phyloP scores from a whole-genome alignment of 176 grass and related monocot species.

The Triticum turgidum region DNA sequence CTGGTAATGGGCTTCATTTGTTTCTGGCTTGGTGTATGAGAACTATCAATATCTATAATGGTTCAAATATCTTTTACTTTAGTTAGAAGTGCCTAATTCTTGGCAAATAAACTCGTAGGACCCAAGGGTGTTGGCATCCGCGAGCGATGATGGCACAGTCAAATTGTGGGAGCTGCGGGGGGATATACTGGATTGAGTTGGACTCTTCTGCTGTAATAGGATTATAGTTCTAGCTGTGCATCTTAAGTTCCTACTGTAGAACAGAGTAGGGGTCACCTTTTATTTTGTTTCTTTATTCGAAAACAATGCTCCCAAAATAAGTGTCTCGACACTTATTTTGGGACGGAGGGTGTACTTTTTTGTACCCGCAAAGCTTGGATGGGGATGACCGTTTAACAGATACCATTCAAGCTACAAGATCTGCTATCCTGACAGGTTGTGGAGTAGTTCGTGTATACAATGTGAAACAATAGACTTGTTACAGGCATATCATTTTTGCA shows the following conservation, averaged over 20 bases:
- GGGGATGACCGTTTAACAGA: constrained; percentile 1
- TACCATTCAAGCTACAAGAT: constrained; percentile 8
- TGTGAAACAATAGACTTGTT: background rate
- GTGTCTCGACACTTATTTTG: no score
- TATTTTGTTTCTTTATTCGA: background rate
- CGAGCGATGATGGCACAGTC: constrained; percentile 78
- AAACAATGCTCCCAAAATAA: background rate
- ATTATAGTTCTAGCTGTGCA: constrained; percentile 24
- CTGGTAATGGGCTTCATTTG: background rate
- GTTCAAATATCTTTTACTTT: background rate
- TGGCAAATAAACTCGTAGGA: constrained; percentile 50
- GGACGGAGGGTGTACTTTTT: no score
- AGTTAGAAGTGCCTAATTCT: background rate
- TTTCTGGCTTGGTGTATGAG: no score
- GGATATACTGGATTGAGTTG: constrained; percentile 33
- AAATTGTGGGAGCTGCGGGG: constrained; percentile 85
- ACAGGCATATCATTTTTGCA: background rate
- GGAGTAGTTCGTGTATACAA: constrained; percentile 15
- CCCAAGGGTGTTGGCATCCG: constrained; percentile 64
- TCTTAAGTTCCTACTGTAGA: constrained; percentile 13
- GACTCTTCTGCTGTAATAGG: constrained; percentile 25
- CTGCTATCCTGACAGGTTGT: background rate
- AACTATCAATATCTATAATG: background rate
- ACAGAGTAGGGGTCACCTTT: background rate
- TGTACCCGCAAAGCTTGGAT: background rate